phyloP scores from a whole-genome alignment of 306 rosid species.

The Mimosa pudica region DNA sequence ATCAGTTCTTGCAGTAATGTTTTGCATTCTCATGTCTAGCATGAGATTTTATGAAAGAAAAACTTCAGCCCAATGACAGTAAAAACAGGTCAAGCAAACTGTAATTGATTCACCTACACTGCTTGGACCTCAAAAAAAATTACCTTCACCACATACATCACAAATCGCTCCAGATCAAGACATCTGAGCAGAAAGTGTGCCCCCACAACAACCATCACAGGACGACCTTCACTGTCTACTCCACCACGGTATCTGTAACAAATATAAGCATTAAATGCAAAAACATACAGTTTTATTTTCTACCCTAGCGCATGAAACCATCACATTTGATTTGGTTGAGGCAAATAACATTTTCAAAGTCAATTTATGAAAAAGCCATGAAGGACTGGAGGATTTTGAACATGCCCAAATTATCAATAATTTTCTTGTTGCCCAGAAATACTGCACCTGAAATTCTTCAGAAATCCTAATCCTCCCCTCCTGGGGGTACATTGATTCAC shows the following conservation, averaged over 20 bases:
- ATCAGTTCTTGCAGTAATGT: constrained; percentile 7
- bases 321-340: constrained; percentile 8
- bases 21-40: constrained; percentile 21
- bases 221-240: constrained; percentile 93
- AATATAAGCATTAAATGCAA: constrained; percentile 23
- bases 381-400: constrained; percentile 3
- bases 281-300: background rate
- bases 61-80: background rate
- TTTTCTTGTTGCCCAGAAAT: constrained; percentile 6
- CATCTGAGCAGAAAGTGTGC: constrained; percentile 96
- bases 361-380: constrained; percentile 20
- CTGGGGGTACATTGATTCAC: background rate
- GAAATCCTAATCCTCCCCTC: background rate
- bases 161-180: constrained; percentile 94
- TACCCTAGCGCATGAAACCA: background rate
- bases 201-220: constrained; percentile 97
- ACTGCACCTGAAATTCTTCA: background rate
- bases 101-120: constrained; percentile 59
- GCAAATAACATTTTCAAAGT: constrained; percentile 13
- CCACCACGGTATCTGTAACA: constrained; percentile 92
- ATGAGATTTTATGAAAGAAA: background rate
- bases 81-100: background rate
- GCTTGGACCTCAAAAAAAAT: constrained; percentile 24
- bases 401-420: constrained; percentile 10
- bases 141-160: constrained; percentile 77